Base-by-base conservation (phyloP, 176 grass and related monocot genomes). In the Eragrostis nindensis region DNA sequence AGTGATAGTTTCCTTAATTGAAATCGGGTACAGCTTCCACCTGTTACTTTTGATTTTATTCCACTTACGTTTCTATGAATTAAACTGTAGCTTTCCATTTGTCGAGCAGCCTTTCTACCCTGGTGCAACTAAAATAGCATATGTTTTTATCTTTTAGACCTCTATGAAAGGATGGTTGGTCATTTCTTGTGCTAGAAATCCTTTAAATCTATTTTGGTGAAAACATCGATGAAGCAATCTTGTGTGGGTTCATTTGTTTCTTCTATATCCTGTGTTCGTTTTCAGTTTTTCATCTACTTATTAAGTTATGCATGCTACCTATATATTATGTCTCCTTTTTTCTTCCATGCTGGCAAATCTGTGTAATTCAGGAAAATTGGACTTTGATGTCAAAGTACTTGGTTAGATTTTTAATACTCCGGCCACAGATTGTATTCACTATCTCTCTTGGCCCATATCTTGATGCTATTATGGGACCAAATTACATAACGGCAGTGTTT, bases 51-150 rank as follows among this genome's bases (percentile, higher is more conserved):
- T 48, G 70, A 39, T 10, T 59, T 14, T 24, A 41, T 48, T 22
- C 45, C 52, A 53, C 57, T 56, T 21, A 43, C 50, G 7, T 45
- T 75, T 49, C 41, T 42, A 74, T 74, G 75, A 69, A 86, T 78
- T 8, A 54, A 55, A 44, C 32, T 57, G 45, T 71, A 42, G 22
- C 45, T 79, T 16, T 79, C 67, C 47, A 66, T 38, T 80, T 86
- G 17, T 29, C 9, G 66, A 75, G 53, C 52, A 70, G 27, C 11
- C 49, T 72, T 48, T 59, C 40, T 52, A 40, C 30, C 66, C 39
- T 74, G 27, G 17, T 42, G 42, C 62, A 75, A 14, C 22, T 78
- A 61, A 16, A 72, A 24, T 72, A 24, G 49, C 46, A 39, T 68
- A 21, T 40, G 27, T 32, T 82, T 71, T 47, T 43, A 49, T 74